Conservation (phyloP, 169 alveolate species). For the Eimeria maxima region DNA sequence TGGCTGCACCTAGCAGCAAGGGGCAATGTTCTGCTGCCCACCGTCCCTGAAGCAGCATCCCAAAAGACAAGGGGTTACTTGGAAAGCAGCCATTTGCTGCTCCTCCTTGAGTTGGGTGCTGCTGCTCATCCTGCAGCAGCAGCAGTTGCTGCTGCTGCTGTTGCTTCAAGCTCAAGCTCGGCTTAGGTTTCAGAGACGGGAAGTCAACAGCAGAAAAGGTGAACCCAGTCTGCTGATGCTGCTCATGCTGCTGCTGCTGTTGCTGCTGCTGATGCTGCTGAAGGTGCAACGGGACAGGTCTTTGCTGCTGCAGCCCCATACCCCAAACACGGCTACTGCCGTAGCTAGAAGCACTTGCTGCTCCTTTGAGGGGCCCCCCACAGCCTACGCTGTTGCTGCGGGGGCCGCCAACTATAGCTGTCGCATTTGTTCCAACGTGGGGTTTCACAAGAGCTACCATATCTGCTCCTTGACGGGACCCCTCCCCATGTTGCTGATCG, state of each 20-base stretch:
- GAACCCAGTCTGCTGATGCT: neutral
- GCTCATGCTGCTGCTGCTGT: too few relatives aligned
- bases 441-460: neutral
- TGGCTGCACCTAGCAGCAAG: neutral
- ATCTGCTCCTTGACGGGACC: neutral
- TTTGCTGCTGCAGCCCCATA: slow-evolving; percentile 5
- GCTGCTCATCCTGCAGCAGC: neutral
- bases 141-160: slow-evolving; percentile 29
- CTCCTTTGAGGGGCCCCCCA: neutral
- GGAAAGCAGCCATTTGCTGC: neutral
- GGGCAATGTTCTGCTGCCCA: slow-evolving; percentile 51
- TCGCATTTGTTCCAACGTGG: neutral
- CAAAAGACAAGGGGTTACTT: neutral
- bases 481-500: neutral
- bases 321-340: neutral
- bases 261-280: neutral
- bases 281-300: neutral
- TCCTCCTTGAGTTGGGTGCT: neutral
- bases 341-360: neutral
- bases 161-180: slow-evolving; percentile 1
- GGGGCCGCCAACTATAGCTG: neutral
- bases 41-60: slow-evolving; percentile 15
- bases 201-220: neutral
- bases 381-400: neutral
- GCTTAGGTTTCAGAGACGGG: slow-evolving; percentile 46